phyloP scores from a whole-genome alignment of 495 filamentous ascomycete species.

The Parachaetomium inaequale region DNA sequence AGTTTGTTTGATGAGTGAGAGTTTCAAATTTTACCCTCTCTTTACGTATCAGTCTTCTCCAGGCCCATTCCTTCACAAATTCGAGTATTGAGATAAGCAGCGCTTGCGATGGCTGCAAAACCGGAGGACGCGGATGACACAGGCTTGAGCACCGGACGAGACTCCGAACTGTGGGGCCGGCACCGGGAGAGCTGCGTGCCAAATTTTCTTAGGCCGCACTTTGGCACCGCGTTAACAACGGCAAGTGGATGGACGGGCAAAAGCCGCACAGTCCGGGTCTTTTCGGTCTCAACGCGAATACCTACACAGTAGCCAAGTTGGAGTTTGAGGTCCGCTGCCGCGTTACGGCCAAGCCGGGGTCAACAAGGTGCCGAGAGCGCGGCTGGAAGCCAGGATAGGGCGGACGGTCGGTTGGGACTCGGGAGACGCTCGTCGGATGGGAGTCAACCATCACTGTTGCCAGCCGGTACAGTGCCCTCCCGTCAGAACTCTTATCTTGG shows the following conservation, averaged over 20 bases:
- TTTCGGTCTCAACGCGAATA: neutral
- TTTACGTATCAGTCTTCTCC: neutral
- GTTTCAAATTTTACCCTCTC: neutral
- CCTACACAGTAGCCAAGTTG: neutral
- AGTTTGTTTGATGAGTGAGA: neutral
- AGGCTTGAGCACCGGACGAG: neutral
- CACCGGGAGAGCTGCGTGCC: neutral
- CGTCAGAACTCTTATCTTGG: neutral
- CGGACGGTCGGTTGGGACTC: neutral
- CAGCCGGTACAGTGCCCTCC: neutral
- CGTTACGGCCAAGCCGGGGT: neutral
- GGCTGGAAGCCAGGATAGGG: neutral
- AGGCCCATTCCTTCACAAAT: neutral
- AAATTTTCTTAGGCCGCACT: neutral
- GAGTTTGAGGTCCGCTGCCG: neutral
- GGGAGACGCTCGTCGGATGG: neutral
- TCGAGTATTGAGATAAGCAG: neutral
- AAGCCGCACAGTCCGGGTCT: neutral
- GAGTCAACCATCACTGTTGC: neutral
- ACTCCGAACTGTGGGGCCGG: constrained; percentile 8
- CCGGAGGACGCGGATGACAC: constrained; percentile 1
- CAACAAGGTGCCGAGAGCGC: neutral
- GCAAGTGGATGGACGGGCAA: neutral
- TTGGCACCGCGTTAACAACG: neutral
- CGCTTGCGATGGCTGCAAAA: neutral